phyloP scores from a whole-genome alignment of 139 green algal species.

The Limnomonas spitsbergensis region DNA sequence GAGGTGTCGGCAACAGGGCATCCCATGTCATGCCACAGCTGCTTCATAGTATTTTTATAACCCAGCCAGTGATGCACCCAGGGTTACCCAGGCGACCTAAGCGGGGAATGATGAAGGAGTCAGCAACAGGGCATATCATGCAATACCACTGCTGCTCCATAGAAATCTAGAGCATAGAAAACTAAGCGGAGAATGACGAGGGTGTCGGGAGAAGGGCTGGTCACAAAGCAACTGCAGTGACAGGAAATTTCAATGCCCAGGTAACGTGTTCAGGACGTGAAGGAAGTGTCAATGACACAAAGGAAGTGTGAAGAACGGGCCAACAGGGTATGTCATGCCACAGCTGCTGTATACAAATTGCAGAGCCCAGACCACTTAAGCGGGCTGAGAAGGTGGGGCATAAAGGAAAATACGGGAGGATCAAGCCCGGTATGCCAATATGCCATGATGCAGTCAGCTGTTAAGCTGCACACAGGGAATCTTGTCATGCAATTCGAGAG shows the following conservation, averaged over 20 bases:
- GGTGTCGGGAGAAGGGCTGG: no score
- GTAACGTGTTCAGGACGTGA: no score
- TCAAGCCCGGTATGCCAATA: no score
- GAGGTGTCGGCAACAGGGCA: no score
- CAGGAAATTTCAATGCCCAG: no score
- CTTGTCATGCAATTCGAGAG: conserved; percentile 4
- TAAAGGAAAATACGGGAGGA: neutral
- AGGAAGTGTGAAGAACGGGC: neutral
- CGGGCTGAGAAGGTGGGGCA: neutral
- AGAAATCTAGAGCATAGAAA: no score
- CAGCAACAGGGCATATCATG: no score
- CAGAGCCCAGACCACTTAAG: neutral
- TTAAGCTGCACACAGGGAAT: no score
- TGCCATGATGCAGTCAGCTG: neutral
- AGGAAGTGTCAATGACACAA: neutral
- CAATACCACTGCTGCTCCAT: no score
- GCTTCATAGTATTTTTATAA: neutral
- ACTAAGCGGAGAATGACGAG: no score
- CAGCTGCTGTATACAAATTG: neutral
- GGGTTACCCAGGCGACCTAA: conserved; percentile 8
- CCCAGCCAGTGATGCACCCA: no score
- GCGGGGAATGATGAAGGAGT: neutral
- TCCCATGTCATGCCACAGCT: neutral
- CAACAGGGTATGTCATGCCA: neutral
- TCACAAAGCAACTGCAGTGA: no score